Conservation (phyloP, 345 rosid genomes). For the Rhizophora apiculata region DNA sequence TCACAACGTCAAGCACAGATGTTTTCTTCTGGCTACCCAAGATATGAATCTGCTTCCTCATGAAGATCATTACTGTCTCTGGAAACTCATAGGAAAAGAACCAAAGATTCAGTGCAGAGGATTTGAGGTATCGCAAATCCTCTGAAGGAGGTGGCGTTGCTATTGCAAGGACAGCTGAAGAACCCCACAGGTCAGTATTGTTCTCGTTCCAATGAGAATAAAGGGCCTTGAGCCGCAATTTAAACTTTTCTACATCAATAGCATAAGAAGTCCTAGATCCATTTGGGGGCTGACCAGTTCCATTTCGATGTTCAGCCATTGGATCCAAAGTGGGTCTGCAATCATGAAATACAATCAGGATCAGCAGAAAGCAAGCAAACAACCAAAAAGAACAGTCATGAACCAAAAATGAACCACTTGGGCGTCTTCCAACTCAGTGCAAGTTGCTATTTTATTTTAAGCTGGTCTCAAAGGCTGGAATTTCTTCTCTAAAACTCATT, state of each 20-base stretch:
- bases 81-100: constrained; percentile 93
- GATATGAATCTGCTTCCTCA: constrained; percentile 68
- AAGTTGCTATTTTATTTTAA: too few relatives aligned
- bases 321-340: not conserved
- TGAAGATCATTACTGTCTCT: constrained; percentile 86
- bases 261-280: constrained; percentile 43
- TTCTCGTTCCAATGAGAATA: constrained; percentile 66
- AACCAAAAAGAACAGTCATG: too few relatives aligned
- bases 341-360: not conserved
- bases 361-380: too few relatives aligned
- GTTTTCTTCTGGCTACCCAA: constrained; percentile 79
- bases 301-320: constrained; percentile 64
- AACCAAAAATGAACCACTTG: too few relatives aligned
- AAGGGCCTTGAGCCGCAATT: constrained; percentile 54
- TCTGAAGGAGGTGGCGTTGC: constrained; percentile 86
- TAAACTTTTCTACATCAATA: constrained; percentile 56
- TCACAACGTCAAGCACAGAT: constrained; percentile 65
- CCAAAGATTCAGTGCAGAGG: constrained; percentile 88
- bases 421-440: too few relatives aligned
- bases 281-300: constrained; percentile 39
- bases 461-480: too few relatives aligned
- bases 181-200: constrained; percentile 61
- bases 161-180: constrained; percentile 57
- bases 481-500: too few relatives aligned
- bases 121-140: constrained; percentile 78